Conservation (phyloP, 345 rosid species). For the Gynandropsis gynandra region DNA sequence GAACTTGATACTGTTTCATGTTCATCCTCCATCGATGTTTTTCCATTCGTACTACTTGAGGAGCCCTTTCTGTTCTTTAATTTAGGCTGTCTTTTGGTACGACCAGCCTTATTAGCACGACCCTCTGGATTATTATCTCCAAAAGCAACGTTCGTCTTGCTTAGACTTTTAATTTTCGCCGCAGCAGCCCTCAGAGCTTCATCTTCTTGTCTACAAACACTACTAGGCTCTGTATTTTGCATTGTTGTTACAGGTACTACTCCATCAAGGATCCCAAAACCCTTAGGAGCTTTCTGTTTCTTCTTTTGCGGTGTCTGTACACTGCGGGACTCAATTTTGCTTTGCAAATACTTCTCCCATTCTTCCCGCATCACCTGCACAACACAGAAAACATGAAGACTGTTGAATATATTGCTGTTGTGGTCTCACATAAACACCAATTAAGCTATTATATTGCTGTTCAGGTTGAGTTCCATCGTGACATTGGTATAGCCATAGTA, state of each 20-base stretch:
- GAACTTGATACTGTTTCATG: constrained; percentile 28
- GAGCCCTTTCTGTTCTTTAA: constrained; percentile 33
- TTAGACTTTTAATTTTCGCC: constrained; percentile 48
- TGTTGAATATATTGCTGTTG: background rate
- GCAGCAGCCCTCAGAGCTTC: constrained; percentile 76
- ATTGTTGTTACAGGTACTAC: constrained; percentile 53
- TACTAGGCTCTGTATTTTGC: constrained; percentile 60
- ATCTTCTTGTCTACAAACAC: constrained; percentile 64
- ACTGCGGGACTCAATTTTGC: constrained; percentile 69
- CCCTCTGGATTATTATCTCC: constrained; percentile 38
- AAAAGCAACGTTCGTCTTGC: constrained; percentile 26
- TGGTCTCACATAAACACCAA: too few relatives aligned
- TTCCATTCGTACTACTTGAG: constrained; percentile 23
- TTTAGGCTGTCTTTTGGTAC: constrained; percentile 40
- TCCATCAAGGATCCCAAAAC: constrained; percentile 95
- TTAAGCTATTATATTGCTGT: too few relatives aligned
- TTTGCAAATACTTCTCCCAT: constrained; percentile 86
- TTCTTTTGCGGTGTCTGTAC: constrained; percentile 66
- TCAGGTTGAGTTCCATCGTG: too few relatives aligned
- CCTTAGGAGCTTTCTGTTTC: constrained; percentile 69
- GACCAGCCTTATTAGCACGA: constrained; percentile 27
- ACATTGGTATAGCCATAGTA: too few relatives aligned
- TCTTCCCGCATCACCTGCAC: constrained; percentile 82
- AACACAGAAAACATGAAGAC: background rate
- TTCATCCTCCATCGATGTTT: constrained; percentile 23